Evolutionary conservation across 2,329 filamentous ascomycete genomes (phyloP), one percentile per base, ranked within the genome.

Genomic region (Paramyrothecium roridum): DNA sequence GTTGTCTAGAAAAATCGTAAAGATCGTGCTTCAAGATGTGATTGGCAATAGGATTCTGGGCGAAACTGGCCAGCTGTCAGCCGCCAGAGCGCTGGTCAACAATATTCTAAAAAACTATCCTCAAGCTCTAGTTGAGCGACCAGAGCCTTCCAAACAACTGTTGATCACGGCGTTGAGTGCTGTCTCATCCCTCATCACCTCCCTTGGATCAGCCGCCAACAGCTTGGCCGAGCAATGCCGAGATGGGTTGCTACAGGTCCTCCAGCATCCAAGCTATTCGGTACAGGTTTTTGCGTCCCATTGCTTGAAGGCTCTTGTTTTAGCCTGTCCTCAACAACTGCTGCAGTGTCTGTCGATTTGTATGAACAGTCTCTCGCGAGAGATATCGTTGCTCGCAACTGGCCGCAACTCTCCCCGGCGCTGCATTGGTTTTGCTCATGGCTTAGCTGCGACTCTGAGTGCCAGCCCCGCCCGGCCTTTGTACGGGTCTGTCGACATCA

Each of bases 181-280:
- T 1, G 76, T 98, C 7, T 84, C 89, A 1, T 89, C 91, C 3
- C 77, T 99, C 34, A 89, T 97, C 57, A 79, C 81, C 45, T 88
- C 85, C 0, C 80, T 99, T 3, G 93, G 93, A 3, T 93, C 93
- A 20, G 93, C 93, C 2, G 83, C 90, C 34, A 90, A 87, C 58
- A 79, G 78, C 53, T 86, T 97, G 63, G 89, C 91, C 8, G 96
- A 99, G 60, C 70, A 81, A 16, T 96, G 91, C 68, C 85, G 93
- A 51, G 95, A 99, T 70, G 89, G 89, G 3, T 76, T 99, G 33
- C 78, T 98, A 43, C 92, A 97, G 69, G 90, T 96, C 7, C 78
- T 98, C 23, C 91, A 96, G 64, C 95, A 99, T 71, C 91, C 93
- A 1, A 97, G 91, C 72, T 98, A 98, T 71, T 95, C 92, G 4